phyloP scores from a whole-genome alignment of 2,329 filamentous ascomycete genomes.

The Exophiala calicioides region DNA sequence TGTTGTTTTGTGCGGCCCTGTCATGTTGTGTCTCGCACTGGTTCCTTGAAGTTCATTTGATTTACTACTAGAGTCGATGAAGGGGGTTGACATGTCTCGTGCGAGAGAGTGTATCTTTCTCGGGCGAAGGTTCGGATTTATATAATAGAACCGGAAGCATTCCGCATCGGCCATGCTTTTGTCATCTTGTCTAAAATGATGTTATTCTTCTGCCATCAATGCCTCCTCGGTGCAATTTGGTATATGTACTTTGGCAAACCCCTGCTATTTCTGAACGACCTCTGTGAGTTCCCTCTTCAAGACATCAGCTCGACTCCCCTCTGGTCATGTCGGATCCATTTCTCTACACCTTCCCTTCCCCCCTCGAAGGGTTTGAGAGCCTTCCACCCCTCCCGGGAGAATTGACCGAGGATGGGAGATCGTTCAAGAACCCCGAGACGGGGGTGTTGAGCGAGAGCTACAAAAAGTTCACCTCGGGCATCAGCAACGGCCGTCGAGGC shows the following conservation, averaged over 20 bases:
- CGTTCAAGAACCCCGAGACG: conserved; percentile 66
- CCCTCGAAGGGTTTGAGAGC: conserved; percentile 54
- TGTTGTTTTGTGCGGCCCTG: no score
- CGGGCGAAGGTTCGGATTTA: neutral
- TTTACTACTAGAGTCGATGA: no score
- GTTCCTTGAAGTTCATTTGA: no score
- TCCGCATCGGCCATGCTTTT: neutral
- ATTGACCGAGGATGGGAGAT: conserved; percentile 72
- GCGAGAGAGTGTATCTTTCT: no score
- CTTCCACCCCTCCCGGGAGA: conserved; percentile 54
- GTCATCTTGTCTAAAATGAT: neutral
- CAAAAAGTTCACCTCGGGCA: conserved; percentile 67
- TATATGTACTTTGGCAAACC: no score
- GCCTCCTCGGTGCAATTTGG: no score
- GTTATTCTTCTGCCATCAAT: neutral
- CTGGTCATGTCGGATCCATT: conserved; percentile 52
- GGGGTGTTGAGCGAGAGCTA: conserved; percentile 68
- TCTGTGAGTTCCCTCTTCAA: neutral
- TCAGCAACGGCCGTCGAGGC: conserved; percentile 53
- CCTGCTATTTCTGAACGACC: no score
- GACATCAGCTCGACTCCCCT: neutral
- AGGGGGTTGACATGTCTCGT: no score
- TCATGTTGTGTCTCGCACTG: no score
- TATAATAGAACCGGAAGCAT: neutral
- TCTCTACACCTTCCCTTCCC: conserved; percentile 57